These are phyloP conservation scores for Lactarius evosmus DNA, from an alignment of 768 basidiomycete genomes.

Conservation along the genomic window DNA sequence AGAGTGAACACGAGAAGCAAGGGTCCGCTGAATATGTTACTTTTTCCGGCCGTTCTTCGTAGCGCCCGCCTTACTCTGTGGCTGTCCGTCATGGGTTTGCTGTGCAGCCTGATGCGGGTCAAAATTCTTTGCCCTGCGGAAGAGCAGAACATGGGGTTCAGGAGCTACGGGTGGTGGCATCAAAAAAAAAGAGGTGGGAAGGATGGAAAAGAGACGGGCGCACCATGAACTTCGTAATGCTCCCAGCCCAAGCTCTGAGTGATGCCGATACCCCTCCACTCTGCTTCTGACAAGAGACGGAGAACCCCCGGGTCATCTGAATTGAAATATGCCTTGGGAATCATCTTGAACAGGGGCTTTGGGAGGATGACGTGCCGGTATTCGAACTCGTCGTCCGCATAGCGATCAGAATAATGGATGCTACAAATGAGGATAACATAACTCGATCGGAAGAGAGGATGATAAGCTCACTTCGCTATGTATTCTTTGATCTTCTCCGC, in stretches of 20 bases:
- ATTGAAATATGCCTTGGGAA: constrained; percentile 83
- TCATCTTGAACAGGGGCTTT: constrained; percentile 88
- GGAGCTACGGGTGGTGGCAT: constrained; percentile 52
- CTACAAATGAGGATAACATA: constrained; percentile 37
- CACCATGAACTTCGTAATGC: constrained; percentile 96
- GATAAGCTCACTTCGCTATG: constrained; percentile 61
- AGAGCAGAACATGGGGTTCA: constrained; percentile 91
- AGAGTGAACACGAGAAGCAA: not conserved
- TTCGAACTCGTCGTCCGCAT: constrained; percentile 89
- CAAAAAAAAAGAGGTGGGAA: constrained; percentile 10
- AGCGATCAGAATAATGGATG: constrained; percentile 89
- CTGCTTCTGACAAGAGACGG: constrained; percentile 77
- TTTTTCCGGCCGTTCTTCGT: constrained; percentile 44
- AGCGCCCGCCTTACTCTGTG: constrained; percentile 31
- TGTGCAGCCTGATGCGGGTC: constrained; percentile 33
- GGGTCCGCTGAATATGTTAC: constrained; percentile 26
- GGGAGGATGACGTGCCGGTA: constrained; percentile 97
- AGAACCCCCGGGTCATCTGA: constrained; percentile 70
- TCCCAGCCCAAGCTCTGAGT: constrained; percentile 96
- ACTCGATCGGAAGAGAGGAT: constrained; percentile 20
- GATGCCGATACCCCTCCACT: constrained; percentile 97
- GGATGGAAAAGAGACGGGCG: constrained; percentile 5
- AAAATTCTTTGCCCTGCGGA: constrained; percentile 76
- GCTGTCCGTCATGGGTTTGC: constrained; percentile 24
- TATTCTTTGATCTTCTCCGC: constrained; percentile 57